Evolutionary conservation across 441 rosid species (phyloP).

Genomic region (Pelargonium cotyledonis): DNA sequence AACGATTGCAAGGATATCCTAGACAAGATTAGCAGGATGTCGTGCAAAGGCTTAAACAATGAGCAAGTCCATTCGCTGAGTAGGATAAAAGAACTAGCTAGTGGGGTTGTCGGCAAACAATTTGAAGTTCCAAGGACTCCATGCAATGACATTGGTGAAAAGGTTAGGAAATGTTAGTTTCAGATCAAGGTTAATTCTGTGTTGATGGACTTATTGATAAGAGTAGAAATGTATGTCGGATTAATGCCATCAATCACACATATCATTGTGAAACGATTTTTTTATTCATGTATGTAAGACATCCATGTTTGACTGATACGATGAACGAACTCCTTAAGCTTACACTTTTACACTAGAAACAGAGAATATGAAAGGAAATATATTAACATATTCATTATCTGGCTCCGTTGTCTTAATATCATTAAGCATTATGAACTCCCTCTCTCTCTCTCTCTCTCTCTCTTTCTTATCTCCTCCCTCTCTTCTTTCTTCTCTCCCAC

Average conservation of each 20-base stretch:
- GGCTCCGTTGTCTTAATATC: background rate
- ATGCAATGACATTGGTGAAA: background rate
- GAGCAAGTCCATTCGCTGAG: background rate
- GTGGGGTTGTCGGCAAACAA: background rate
- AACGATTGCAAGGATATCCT: background rate
- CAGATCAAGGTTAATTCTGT: too few species aligned
- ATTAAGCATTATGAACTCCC: background rate
- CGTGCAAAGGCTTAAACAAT: background rate
- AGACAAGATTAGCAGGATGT: background rate
- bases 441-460: too few species aligned
- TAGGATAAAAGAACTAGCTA: background rate
- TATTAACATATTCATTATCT: background rate
- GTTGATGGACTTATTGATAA: background rate
- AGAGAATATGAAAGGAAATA: too few species aligned
- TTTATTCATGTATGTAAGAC: too few species aligned
- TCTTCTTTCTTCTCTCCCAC: too few species aligned
- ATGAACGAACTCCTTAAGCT: too few species aligned
- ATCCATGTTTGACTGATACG: too few species aligned
- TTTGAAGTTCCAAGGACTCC: slow-evolving; percentile 2
- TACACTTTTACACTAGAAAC: too few species aligned
- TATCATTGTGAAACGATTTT: too few species aligned
- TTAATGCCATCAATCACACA: background rate
- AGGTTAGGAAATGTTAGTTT: background rate
- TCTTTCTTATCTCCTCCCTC: too few species aligned
- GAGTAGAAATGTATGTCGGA: background rate